Evolutionary conservation across 2,329 filamentous ascomycete genomes (phyloP).

Genomic region (Xylariaceae sp.): DNA sequence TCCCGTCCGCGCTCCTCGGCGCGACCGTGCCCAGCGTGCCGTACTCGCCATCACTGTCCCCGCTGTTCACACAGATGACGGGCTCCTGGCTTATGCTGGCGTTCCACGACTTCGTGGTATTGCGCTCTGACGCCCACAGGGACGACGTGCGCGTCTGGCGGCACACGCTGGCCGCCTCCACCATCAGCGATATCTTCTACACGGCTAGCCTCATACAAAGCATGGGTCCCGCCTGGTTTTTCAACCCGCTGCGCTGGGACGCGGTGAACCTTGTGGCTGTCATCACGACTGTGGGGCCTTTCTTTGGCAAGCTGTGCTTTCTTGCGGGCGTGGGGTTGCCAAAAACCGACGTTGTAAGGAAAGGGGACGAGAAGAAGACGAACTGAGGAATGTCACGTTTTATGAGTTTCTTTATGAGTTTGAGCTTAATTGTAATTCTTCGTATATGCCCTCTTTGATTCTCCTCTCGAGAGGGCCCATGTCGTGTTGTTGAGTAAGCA

Average conservation of each 20-base stretch:
- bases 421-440: not conserved
- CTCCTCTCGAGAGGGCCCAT: no score
- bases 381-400: not conserved
- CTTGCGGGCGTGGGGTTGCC: constrained; percentile 30
- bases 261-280: constrained; percentile 19
- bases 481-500: not conserved
- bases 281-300: constrained; percentile 27
- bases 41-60: constrained; percentile 23
- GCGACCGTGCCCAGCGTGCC: constrained; percentile 26
- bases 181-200: constrained; percentile 33
- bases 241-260: constrained; percentile 28
- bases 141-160: constrained; percentile 29
- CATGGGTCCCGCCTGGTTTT: constrained; percentile 28
- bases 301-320: constrained; percentile 32
- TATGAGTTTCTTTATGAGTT: not conserved
- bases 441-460: not conserved
- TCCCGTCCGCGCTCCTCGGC: constrained; percentile 17
- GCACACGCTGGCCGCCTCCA: constrained; percentile 30
- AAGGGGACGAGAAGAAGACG: constrained; percentile 16
- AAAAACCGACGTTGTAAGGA: not conserved
- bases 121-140: constrained; percentile 14
- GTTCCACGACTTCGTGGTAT: constrained; percentile 31
- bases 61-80: constrained; percentile 33
- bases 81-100: constrained; percentile 34
- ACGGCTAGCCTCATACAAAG: constrained; percentile 28